Conservation (phyloP, 116 monocot genomes). For the Trichopus zeylanicus region DNA sequence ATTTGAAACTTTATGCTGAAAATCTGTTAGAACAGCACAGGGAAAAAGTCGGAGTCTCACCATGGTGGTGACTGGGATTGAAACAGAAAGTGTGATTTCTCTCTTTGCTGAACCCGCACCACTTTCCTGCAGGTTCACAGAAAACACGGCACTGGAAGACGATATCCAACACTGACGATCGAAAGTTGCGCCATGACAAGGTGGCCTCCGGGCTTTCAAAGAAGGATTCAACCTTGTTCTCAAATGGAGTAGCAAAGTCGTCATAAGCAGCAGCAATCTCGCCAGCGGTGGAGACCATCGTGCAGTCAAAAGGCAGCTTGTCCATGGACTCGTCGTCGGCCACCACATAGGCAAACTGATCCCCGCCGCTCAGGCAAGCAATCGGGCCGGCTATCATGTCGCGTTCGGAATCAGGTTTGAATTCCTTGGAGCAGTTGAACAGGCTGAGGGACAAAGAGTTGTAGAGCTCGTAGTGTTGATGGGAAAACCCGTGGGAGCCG, state of each 20-base stretch:
- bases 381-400: background rate
- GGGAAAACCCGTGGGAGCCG: background rate
- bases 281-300: background rate
- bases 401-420: background rate
- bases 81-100: background rate
- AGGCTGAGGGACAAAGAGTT: background rate
- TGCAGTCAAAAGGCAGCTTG: background rate
- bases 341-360: background rate
- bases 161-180: background rate
- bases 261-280: background rate
- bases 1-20: background rate
- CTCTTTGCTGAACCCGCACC: background rate
- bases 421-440: slow-evolving; percentile 2
- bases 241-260: background rate
- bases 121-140: background rate
- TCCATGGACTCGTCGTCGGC: background rate
- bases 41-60: background rate
- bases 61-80: background rate
- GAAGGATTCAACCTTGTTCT: background rate
- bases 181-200: background rate
- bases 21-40: background rate
- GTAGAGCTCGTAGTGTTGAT: background rate
- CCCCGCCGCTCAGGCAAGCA: background rate
- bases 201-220: background rate
- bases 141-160: background rate